Conservation (phyloP, 768 basidiomycete genomes). For the Trametes cubensis region DNA sequence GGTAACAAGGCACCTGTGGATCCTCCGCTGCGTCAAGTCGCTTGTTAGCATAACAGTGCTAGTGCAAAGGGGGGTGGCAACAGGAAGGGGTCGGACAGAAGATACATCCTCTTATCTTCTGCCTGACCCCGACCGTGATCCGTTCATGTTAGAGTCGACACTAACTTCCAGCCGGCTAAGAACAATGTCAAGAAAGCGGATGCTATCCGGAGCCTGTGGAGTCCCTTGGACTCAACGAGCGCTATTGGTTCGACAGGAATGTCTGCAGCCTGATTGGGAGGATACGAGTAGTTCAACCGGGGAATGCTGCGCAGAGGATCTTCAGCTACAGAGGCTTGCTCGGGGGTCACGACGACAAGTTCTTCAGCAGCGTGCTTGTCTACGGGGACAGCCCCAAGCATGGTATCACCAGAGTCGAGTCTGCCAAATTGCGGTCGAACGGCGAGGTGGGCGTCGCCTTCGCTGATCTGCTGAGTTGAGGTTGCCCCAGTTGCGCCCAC, state of each 20-base stretch:
- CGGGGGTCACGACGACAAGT: not conserved
- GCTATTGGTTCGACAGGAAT: not conserved
- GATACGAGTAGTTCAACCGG: not conserved
- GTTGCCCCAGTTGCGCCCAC: conserved; percentile 7
- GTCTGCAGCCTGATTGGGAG: not conserved
- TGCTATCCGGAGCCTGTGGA: conserved; percentile 27
- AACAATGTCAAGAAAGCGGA: conserved; percentile 30
- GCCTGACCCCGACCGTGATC: not conserved
- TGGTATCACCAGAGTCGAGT: conserved; percentile 5
- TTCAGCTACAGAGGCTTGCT: not conserved
- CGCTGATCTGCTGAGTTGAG: not conserved
- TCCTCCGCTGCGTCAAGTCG: conserved; percentile 25
- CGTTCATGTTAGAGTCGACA: not conserved
- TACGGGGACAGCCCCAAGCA: not conserved
- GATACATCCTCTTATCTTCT: not conserved
- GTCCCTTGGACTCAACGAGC: conserved; percentile 12
- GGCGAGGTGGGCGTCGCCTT: conserved; percentile 2
- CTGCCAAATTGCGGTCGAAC: conserved; percentile 13
- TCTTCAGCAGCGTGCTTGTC: conserved; percentile 3
- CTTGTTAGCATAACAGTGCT: not conserved
- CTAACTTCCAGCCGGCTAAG: conserved; percentile 35
- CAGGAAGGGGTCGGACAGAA: not conserved
- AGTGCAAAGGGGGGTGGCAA: not conserved
- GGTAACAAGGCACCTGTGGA: conserved; percentile 33
- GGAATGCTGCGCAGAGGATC: not conserved